Evolutionary conservation across 2,329 filamentous ascomycete genomes (phyloP).

Genomic region (Verruconis gallopava): DNA sequence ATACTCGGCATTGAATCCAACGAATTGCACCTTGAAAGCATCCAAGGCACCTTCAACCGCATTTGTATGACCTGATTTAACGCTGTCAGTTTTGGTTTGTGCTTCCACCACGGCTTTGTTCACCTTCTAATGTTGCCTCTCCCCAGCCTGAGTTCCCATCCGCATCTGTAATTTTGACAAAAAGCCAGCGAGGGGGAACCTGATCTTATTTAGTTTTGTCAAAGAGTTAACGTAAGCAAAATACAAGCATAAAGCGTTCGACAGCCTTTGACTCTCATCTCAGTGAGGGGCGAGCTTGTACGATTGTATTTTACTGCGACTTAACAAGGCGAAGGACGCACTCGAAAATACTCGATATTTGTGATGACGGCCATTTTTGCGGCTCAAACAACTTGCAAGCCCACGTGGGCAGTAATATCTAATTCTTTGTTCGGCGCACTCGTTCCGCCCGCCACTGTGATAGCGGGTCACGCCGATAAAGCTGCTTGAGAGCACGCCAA

Average conservation of each 20-base stretch:
- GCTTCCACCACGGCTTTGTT: too few relatives aligned
- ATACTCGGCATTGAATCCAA: conserved; percentile 59
- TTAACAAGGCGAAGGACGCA: too few relatives aligned
- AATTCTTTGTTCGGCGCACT: too few relatives aligned
- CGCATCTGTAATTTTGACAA: conserved; percentile 62
- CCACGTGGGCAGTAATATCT: background rate
- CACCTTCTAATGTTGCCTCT: conserved; percentile 60
- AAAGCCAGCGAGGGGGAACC: conserved; percentile 62
- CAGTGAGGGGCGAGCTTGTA: too few relatives aligned
- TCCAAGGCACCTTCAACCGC: conserved; percentile 63
- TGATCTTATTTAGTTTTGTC: conserved; percentile 69
- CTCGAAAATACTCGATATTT: conserved; percentile 14
- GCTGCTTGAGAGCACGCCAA: too few relatives aligned
- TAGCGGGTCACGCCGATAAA: too few relatives aligned
- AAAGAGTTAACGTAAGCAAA: too few relatives aligned
- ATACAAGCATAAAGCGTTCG: too few relatives aligned
- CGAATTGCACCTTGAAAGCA: conserved; percentile 48
- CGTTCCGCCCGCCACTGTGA: too few relatives aligned
- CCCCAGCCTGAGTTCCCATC: conserved; percentile 56
- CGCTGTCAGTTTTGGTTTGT: too few relatives aligned
- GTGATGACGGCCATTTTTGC: conserved; percentile 47
- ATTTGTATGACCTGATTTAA: conserved; percentile 57
- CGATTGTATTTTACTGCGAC: too few relatives aligned
- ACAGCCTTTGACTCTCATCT: too few relatives aligned
- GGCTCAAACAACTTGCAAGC: background rate